These are phyloP conservation scores for Lyophyllum shimeji DNA, from an alignment of 768 basidiomycete genomes.

Conservation along the genomic window DNA sequence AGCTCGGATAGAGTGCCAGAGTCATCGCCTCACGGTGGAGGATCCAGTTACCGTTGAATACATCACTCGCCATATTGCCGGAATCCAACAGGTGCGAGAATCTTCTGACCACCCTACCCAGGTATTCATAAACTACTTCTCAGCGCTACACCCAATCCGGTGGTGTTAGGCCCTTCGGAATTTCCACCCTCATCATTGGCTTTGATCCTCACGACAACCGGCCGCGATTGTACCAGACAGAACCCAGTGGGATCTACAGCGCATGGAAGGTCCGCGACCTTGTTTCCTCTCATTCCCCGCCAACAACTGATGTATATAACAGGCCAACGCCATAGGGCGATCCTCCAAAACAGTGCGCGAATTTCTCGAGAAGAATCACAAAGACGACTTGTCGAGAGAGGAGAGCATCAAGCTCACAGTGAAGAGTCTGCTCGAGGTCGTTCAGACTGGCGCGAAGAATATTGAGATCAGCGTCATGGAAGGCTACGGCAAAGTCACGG, in stretches of 20 bases:
- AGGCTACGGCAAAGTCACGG: slow-evolving; percentile 89
- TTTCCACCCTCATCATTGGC: slow-evolving; percentile 94
- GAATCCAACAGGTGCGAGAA: slow-evolving; percentile 88
- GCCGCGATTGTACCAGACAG: slow-evolving; percentile 93
- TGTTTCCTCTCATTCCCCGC: neutral
- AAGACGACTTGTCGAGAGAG: slow-evolving; percentile 83
- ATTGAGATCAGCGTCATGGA: slow-evolving; percentile 99
- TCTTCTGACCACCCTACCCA: neutral
- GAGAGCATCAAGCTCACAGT: slow-evolving; percentile 94
- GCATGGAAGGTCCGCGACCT: slow-evolving; percentile 84
- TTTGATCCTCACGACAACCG: slow-evolving; percentile 91
- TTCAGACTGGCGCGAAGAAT: slow-evolving; percentile 99
- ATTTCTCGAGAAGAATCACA: slow-evolving; percentile 97
- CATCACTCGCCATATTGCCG: slow-evolving; percentile 96
- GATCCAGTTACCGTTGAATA: slow-evolving; percentile 99
- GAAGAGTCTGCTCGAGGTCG: slow-evolving; percentile 94
- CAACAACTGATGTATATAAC: neutral
- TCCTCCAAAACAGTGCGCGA: slow-evolving; percentile 98
- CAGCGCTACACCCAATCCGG: slow-evolving; percentile 98
- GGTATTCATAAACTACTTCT: neutral
- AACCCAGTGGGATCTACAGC: slow-evolving; percentile 96
- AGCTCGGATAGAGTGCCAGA: slow-evolving; percentile 96
- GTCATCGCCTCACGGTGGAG: slow-evolving; percentile 94
- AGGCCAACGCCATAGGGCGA: slow-evolving; percentile 98
- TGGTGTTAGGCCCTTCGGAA: slow-evolving; percentile 97